Evolutionary conservation across 768 basidiomycete genomes (phyloP).

Genomic region (Mycena sanguinolenta): DNA sequence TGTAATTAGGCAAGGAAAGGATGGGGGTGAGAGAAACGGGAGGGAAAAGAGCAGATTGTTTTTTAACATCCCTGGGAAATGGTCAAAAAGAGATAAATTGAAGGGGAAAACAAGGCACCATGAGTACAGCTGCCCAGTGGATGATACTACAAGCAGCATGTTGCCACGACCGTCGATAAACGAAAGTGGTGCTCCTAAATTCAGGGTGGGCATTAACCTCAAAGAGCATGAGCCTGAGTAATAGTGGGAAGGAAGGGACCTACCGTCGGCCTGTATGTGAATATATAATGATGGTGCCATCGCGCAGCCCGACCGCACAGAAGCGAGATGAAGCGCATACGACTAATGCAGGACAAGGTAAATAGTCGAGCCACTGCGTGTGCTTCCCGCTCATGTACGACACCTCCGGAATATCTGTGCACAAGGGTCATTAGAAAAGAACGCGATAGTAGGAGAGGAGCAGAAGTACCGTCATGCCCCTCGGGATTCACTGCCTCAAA

Average conservation of each 20-base stretch:
- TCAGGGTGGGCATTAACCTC: slow-evolving; percentile 84
- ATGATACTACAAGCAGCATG: slow-evolving; percentile 80
- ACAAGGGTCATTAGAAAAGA: slow-evolving; percentile 2
- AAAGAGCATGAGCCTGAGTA: slow-evolving; percentile 2
- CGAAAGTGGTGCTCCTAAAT: slow-evolving; percentile 77
- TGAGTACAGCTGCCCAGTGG: slow-evolving; percentile 76
- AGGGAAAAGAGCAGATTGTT: slow-evolving; percentile 72
- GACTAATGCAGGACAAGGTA: slow-evolving; percentile 78
- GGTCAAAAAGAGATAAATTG: slow-evolving; percentile 1
- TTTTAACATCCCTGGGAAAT: slow-evolving; percentile 78
- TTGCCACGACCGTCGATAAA: slow-evolving; percentile 76
- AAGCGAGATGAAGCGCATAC: slow-evolving; percentile 75
- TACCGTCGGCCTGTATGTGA: slow-evolving; percentile 88
- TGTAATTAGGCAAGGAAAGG: slow-evolving; percentile 69
- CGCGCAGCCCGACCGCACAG: slow-evolving; percentile 83
- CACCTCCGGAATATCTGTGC: slow-evolving; percentile 75
- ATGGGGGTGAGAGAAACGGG: slow-evolving; percentile 75
- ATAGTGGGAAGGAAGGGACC: slow-evolving; percentile 37
- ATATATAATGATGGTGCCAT: slow-evolving; percentile 88
- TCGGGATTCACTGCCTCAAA: slow-evolving; percentile 87
- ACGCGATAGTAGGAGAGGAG: slow-evolving; percentile 14
- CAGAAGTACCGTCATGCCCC: slow-evolving; percentile 62
- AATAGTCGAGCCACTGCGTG: slow-evolving; percentile 91
- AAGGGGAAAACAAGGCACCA: slow-evolving; percentile 64
- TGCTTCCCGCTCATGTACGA: slow-evolving; percentile 73